Evolutionary conservation across 2,329 filamentous ascomycete genomes (phyloP).

Genomic region (Keithomyces neogunnii): DNA sequence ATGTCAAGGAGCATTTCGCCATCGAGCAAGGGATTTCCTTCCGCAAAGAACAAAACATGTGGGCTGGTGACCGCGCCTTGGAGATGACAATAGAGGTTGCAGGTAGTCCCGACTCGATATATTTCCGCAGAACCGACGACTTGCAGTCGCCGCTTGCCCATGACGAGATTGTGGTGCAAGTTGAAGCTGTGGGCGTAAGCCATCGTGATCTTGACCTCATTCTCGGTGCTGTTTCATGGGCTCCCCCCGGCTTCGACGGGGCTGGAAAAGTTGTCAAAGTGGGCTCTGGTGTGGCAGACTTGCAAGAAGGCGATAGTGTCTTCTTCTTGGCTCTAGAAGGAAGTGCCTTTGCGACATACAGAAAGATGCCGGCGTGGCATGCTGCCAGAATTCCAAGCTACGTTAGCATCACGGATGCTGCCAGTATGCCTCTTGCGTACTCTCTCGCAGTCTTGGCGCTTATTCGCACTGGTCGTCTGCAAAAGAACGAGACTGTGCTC

Average conservation of each 20-base stretch:
- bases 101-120: slow-evolving; percentile 16
- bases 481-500: slow-evolving; percentile 21
- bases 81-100: slow-evolving; percentile 16
- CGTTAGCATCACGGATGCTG: slow-evolving; percentile 19
- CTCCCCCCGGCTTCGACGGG: slow-evolving; percentile 14
- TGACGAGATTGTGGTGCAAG: slow-evolving; percentile 13
- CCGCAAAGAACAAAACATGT: slow-evolving; percentile 14
- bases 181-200: slow-evolving; percentile 13
- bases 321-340: slow-evolving; percentile 8
- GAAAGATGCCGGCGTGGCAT: slow-evolving; percentile 8
- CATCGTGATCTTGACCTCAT: slow-evolving; percentile 13
- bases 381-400: slow-evolving; percentile 6
- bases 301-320: slow-evolving; percentile 14
- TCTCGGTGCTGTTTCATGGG: slow-evolving; percentile 15
- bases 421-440: slow-evolving; percentile 12
- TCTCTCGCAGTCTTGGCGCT: slow-evolving; percentile 7
- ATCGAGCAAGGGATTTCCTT: slow-evolving; percentile 9
- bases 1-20: slow-evolving; percentile 7
- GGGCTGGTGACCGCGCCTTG: slow-evolving; percentile 12
- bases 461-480: slow-evolving; percentile 16
- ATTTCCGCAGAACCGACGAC: slow-evolving; percentile 12
- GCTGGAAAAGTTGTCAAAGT: slow-evolving; percentile 14
- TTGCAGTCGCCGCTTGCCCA: slow-evolving; percentile 6
- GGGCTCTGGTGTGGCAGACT: slow-evolving; percentile 9
- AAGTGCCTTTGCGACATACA: slow-evolving; percentile 12